phyloP scores from a whole-genome alignment of 2,329 filamentous ascomycete genomes.

The Colletotrichum cereale region DNA sequence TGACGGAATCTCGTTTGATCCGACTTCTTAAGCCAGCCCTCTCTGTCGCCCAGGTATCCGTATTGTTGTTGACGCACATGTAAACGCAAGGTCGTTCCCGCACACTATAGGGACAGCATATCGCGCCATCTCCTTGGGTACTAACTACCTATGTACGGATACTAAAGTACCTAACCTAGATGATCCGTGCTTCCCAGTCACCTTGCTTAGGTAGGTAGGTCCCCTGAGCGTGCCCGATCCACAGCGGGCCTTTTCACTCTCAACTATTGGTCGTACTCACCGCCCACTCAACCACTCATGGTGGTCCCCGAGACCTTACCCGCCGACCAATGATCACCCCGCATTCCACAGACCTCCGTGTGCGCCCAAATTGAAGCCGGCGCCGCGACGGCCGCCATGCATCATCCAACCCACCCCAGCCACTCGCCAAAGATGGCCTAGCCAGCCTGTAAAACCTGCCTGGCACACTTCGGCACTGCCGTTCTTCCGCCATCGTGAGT shows the following conservation, averaged over 20 bases:
- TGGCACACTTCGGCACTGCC: constrained; percentile 1
- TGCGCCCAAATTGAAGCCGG: neutral
- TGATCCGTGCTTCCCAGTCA: neutral
- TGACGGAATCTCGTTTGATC: neutral
- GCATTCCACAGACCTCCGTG: neutral
- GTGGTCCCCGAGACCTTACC: neutral
- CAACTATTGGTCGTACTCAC: neutral
- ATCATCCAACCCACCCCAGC: neutral
- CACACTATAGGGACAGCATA: neutral
- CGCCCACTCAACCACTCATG: neutral
- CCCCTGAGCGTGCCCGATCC: neutral
- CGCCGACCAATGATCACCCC: neutral
- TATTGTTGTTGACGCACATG: neutral
- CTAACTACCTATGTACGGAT: too few relatives aligned
- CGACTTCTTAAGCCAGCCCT: neutral
- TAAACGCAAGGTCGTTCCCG: neutral
- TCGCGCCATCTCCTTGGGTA: neutral
- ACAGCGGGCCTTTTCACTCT: neutral
- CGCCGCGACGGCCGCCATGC: neutral
- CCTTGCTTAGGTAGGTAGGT: neutral
- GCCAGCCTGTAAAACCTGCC: neutral
- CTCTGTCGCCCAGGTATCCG: neutral
- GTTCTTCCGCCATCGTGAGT: neutral
- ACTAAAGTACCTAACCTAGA: too few relatives aligned
- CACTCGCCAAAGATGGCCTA: neutral